A percentile compares a stretch with the other conserved stretches of the same genome.
These are phyloP conservation scores for Arbutus unedo DNA, from an alignment of 148 eudicot species.

Conservation along the genomic window DNA sequence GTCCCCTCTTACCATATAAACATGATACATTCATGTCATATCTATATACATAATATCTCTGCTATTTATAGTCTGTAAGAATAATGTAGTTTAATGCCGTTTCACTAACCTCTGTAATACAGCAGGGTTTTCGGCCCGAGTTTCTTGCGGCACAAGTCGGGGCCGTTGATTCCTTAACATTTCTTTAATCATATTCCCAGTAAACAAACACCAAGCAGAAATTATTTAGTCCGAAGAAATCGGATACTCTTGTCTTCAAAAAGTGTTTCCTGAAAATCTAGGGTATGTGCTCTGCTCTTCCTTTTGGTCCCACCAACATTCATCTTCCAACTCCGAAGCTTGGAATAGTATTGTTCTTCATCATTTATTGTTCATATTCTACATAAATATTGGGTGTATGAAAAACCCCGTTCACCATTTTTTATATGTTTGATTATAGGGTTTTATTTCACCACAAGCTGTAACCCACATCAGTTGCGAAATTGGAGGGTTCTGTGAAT, in stretches of 20 bases:
- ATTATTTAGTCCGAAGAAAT: background rate
- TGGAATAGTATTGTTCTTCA: background rate
- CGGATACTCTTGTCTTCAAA: background rate
- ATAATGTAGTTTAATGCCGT: background rate
- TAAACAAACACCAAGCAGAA: background rate
- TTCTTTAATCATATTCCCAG: background rate
- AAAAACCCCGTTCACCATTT: background rate
- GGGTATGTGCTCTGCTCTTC: constrained; percentile 13
- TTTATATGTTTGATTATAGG: background rate
- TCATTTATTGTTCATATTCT: background rate
- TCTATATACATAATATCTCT: background rate
- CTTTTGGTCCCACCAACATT: background rate
- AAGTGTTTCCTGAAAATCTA: background rate
- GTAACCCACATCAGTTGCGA: background rate
- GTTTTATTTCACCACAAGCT: background rate
- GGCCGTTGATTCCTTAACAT: background rate
- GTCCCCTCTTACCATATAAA: background rate
- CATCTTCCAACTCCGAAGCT: background rate
- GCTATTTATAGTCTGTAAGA: background rate
- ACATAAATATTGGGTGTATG: background rate
- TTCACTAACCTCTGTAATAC: background rate
- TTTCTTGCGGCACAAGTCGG: constrained; percentile 12
- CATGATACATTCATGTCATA: too few relatives aligned
- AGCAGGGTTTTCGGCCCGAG: background rate
- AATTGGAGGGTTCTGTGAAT: background rate